Base-by-base conservation (phyloP, 805 yeast species). In the Schwanniomyces polymorphus region DNA sequence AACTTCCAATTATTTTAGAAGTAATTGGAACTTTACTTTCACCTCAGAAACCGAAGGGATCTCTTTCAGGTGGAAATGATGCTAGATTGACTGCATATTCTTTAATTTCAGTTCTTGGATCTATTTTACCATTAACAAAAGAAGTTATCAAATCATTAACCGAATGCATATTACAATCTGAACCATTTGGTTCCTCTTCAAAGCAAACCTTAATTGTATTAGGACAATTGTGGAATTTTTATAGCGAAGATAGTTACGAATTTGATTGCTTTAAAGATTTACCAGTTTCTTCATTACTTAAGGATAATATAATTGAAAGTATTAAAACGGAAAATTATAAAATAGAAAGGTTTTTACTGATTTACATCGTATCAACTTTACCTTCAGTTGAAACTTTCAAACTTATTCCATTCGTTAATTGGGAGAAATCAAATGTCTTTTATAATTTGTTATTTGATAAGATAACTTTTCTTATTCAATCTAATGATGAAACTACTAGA, bases 51-150 rank as follows among this genome's bases (percentile, higher is more conserved):
- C 14, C 48, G 25, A 34, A 43, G 8, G 26, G 28, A 14, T 51
- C 43, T 42, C 12, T 10, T 11, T 16, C 41, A 5, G 14, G 12
- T 26, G 41, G 23, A 56, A 41, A 70, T 33, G 95, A 89, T 57
- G 76, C 85, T 43, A 94, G 88, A 63, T 77, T 89, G 49, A 85
- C 97, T 16, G 90, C 92, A 1, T 92, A 88, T 63, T 87, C 96
- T 41, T 74, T 91, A 11, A 62, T 92, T 21, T 80, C 92, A 0
- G 97, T 92, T 2, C 70, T 91, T 43, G 79, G 86, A 5, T 76
- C 92, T 3, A 85, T 92, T 40, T 76, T 84, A 42, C 86, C 89
- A 6, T 74, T 94, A 41, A 50, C 66, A 5, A 37, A 57, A 23
- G 63, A 60, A 11, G 50, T 70, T 18, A 58, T 68, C 14, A 51